phyloP scores from a whole-genome alignment of 2,329 filamentous ascomycete species.

The Mycogone perniciosa region DNA sequence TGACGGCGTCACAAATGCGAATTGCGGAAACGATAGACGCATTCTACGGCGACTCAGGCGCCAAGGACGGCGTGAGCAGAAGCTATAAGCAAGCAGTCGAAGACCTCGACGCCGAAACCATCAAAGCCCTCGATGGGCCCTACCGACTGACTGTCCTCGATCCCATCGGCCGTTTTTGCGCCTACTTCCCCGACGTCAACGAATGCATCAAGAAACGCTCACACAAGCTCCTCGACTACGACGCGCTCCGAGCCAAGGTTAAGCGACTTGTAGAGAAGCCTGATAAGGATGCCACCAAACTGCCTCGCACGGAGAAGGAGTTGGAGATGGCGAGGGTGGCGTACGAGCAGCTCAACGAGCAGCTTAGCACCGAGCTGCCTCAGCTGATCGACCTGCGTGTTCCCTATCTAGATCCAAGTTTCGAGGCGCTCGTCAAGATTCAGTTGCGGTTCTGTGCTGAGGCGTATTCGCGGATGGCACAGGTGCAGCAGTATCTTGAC shows the following conservation, averaged over 20 bases:
- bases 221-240: constrained; percentile 97
- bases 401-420: constrained; percentile 92
- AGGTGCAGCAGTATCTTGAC: constrained; percentile 97
- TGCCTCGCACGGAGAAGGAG: constrained; percentile 93
- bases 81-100: constrained; percentile 99
- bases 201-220: constrained; percentile 99
- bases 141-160: constrained; percentile 93
- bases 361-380: constrained; percentile 84
- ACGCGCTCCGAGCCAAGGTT: constrained; percentile 89
- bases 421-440: constrained; percentile 98
- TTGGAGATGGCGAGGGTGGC: constrained; percentile 87
- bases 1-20: constrained; percentile 99
- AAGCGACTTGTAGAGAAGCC: constrained; percentile 97
- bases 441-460: constrained; percentile 96
- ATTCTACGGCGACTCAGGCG: constrained; percentile 94
- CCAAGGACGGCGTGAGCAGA: constrained; percentile 87
- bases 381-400: constrained; percentile 95
- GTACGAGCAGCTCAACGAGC: constrained; percentile 96
- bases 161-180: constrained; percentile 91
- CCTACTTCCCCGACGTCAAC: constrained; percentile 98
- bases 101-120: constrained; percentile 94
- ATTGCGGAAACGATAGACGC: constrained; percentile 99
- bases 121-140: constrained; percentile 94
- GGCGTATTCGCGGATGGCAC: constrained; percentile 95
- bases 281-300: constrained; percentile 95